Evolutionary conservation across 371 early-diverging fungal genomes (phyloP), one percentile per base, ranked within the genome.

Genomic region (Haplosporangium sp.): DNA sequence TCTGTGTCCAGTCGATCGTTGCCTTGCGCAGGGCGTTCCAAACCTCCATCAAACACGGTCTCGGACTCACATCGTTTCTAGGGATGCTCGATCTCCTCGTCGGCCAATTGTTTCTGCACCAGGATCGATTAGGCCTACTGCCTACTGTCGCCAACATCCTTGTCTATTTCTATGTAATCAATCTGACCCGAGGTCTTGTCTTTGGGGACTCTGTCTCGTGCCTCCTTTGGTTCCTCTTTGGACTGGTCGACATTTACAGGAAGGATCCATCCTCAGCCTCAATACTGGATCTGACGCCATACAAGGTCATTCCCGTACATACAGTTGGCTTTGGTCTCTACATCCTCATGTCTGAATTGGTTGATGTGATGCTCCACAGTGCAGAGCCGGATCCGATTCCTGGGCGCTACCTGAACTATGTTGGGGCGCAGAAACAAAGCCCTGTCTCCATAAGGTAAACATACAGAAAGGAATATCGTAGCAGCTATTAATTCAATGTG

Each of bases 331-430:
- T 79, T 73, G 80, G 80, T 9, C 58, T 79, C 10, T 79, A 79
- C 63, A 73, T 79, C 55, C 80, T 79, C 55, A 72, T 79, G 80
- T 79, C 80, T 12, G 80, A 79, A 51, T 36, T 79, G 18, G 80
- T 79, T n/a, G 80, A 79, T 57, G 80, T 79, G n/a, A 79, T 79
- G 80, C 80, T 79, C n/a, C 80, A 79, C 14, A 79, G 80, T 41
- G 66, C 69, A 12, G 80, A 79, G 23, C 73, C 80, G 20, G 80
- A 73, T 64, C 73, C 60, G 23, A 62, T 61, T 37, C 80, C 72
- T 37, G 80, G 80, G n/a, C 56, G 80, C 18, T 69, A 79, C 47
- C 59, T 79, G 12, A 59, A 72, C 43, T 79, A 79, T 46, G 64
- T 65, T 16, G 80, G 80, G 10, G 58, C 69, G 3, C 80, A 73